Evolutionary conservation across 2,329 filamentous ascomycete species (phyloP).

Genomic region (Beauveria varroae): DNA sequence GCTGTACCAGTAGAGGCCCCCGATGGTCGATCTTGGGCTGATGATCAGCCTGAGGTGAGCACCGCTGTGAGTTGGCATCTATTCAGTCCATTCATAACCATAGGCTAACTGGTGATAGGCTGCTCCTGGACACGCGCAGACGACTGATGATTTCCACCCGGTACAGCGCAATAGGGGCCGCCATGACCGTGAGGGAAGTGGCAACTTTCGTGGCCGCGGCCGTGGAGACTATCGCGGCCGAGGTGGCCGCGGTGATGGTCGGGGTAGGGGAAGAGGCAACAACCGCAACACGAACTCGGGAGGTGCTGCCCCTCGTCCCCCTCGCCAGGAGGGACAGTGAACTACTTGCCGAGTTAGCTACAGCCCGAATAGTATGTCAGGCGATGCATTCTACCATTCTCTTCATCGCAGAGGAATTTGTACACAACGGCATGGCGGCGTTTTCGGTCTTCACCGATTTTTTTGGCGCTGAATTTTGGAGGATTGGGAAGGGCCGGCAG

Average conservation of each 20-base stretch:
- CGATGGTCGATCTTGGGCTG: slow-evolving; percentile 66
- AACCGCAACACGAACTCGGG: slow-evolving; percentile 25
- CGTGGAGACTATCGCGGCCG: slow-evolving; percentile 45
- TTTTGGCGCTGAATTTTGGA: slow-evolving; percentile 10
- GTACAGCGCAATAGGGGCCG: slow-evolving; percentile 56
- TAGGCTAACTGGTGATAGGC: slow-evolving; percentile 12
- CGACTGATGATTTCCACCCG: slow-evolving; percentile 64
- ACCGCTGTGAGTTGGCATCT: slow-evolving; percentile 31
- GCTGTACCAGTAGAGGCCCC: slow-evolving; percentile 39
- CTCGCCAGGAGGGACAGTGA: slow-evolving; percentile 34
- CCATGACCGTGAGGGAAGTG: slow-evolving; percentile 43
- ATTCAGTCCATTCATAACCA: neutral
- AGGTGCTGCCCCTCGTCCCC: slow-evolving; percentile 26
- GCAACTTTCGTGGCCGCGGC: slow-evolving; percentile 33
- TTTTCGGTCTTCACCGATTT: slow-evolving; percentile 18
- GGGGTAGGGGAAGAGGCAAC: slow-evolving; percentile 33
- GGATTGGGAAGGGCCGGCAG: neutral
- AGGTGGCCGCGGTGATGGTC: slow-evolving; percentile 42
- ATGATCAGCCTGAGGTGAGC: slow-evolving; percentile 59
- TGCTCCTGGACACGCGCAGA: slow-evolving; percentile 28
- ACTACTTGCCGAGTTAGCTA: slow-evolving; percentile 12
- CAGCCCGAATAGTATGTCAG: slow-evolving; percentile 21
- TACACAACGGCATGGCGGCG: slow-evolving; percentile 35
- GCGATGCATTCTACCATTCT: slow-evolving; percentile 23
- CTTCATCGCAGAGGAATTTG: slow-evolving; percentile 25